Conservation (phyloP, 2,329 filamentous ascomycete species). For the Phyllosticta capitalensis region DNA sequence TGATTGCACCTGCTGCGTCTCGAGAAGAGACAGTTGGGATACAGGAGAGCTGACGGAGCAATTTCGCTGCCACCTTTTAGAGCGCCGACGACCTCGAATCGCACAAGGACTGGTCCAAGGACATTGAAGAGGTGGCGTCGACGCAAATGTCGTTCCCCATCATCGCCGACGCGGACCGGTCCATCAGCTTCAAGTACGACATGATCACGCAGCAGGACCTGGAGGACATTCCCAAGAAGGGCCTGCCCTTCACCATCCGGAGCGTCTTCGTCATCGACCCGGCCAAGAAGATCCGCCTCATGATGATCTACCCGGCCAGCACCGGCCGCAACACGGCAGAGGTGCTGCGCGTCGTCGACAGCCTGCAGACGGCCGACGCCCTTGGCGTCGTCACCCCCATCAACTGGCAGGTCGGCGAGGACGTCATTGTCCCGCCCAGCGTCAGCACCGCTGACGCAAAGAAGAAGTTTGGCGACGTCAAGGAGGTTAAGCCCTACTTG, state of each 20-base stretch:
- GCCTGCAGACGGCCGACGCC: conserved; percentile 49
- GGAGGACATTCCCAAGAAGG: conserved; percentile 49
- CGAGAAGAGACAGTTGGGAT: no score
- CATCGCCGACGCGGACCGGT: conserved; percentile 44
- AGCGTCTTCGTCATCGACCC: conserved; percentile 58
- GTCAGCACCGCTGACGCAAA: conserved; percentile 51
- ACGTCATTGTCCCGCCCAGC: conserved; percentile 52
- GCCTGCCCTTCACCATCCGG: conserved; percentile 54
- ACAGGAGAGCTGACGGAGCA: background rate
- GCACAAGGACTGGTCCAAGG: conserved; percentile 44
- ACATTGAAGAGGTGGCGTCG: conserved; percentile 43
- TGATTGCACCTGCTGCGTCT: no score
- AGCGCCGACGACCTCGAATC: conserved; percentile 11
- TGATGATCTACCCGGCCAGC: conserved; percentile 53
- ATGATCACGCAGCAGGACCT: conserved; percentile 47
- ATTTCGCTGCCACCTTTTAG: background rate
- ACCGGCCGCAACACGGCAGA: conserved; percentile 48
- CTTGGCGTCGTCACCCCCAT: conserved; percentile 52
- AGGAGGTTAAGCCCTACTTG: conserved; percentile 54
- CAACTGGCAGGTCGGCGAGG: conserved; percentile 50
- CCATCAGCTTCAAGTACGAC: conserved; percentile 43
- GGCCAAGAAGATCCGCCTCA: conserved; percentile 54
- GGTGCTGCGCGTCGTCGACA: conserved; percentile 43
- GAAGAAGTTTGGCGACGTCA: conserved; percentile 50
- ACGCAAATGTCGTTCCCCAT: conserved; percentile 42